Evolutionary conservation across 1,139 yeast genomes (phyloP), one percentile per base, ranked within the genome.

Genomic region (Yamadazyma atmosphaerica): DNA sequence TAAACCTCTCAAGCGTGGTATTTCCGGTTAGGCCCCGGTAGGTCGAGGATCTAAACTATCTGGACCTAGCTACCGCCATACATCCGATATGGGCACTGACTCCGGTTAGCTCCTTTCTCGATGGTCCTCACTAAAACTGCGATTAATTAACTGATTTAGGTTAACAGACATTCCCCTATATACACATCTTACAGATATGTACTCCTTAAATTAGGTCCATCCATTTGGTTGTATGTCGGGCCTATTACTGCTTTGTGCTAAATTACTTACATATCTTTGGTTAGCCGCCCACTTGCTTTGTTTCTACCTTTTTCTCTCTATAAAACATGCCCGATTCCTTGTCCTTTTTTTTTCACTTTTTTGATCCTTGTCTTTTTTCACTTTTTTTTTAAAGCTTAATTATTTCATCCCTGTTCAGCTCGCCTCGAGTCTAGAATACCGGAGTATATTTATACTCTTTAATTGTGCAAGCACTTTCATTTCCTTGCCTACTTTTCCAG

Each of bases 101-200:
- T 19, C 9, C 6, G 22, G 22, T 19, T 19, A 19, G 8, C 6
- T 19, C 22, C 22, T 19, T 9, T 19, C 9, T 6, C 22, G 22
- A 19, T 19, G 22, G 9, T 19, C 22, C 22, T 19, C 26, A 23
- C 26, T 23, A 23, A 23, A 19, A 7, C 7, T 23, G 26, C n/a
- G 26, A 23, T 23, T 23, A 23, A 23, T 23, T 23, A 23, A 23
- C 26, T 23, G 26, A 23, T 23, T 23, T 23, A n/a, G 26, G 26
- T 23, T 23, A 23, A 6, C 26, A 11, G 11, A 8, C 12, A 6
- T 6, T 9, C 5, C 6, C 22, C 12, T 23, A 23, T 23, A 23
- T 23, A 23, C 26, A 23, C 26, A 11, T 23, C 26, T 23, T 8
- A 23, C 26, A 19, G 22, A n/a, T n/a, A n/a, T n/a, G n/a, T n/a